A percentile compares a stretch with the other conserved stretches of the same genome.
These are phyloP conservation scores for Botrytis byssoidea DNA, from an alignment of 2,329 filamentous ascomycete species.

Conservation along the genomic window DNA sequence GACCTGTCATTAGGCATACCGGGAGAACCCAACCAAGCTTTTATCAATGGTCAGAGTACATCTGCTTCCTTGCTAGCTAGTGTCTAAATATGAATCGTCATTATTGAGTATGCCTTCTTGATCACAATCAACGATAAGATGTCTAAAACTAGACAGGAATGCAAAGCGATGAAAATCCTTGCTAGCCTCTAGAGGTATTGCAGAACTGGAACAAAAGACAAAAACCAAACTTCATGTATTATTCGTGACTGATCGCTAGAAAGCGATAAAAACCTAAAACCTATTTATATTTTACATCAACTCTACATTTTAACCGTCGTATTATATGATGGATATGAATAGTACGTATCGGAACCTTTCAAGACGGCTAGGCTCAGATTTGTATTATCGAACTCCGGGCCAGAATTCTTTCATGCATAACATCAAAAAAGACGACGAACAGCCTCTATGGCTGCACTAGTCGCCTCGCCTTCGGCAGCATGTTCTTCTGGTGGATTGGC, in stretches of 20 bases:
- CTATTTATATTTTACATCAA: not conserved
- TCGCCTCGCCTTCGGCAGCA: not conserved
- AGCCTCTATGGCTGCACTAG: not conserved
- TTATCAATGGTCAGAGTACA: not conserved
- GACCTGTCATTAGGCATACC: not conserved
- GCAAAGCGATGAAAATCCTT: not conserved
- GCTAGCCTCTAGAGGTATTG: not conserved
- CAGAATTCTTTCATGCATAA: not conserved
- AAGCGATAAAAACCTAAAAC: not conserved
- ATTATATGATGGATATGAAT: not conserved
- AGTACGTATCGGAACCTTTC: not conserved
- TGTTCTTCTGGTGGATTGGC: slow-evolving; percentile 8
- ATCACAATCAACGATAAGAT: not conserved
- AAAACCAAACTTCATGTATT: not conserved
- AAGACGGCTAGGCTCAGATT: not conserved
- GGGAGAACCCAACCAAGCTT: not conserved
- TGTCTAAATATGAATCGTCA: not conserved
- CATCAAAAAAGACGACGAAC: slow-evolving; percentile 9
- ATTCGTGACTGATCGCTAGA: not conserved
- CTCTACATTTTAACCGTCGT: not conserved
- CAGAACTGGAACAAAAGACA: not conserved
- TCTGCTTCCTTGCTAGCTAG: not conserved
- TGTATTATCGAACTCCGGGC: not conserved
- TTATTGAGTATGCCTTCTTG: not conserved
- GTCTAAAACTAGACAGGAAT: not conserved